Evolutionary conservation across 345 rosid species (phyloP).

Genomic region (Rhizophora mangle): DNA sequence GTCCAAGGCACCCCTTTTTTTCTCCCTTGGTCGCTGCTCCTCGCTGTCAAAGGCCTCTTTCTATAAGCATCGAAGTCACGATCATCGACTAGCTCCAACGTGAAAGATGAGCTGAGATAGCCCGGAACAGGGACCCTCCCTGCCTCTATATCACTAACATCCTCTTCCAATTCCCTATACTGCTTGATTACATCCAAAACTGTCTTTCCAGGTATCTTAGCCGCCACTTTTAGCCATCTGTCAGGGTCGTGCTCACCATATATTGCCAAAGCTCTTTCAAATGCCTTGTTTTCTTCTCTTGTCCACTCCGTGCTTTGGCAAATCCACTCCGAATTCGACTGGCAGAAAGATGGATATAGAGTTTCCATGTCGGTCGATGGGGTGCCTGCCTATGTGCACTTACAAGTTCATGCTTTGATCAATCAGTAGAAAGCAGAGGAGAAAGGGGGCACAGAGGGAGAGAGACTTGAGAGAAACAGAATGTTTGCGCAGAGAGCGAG

Average conservation of each 20-base stretch:
- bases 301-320: constrained; percentile 47
- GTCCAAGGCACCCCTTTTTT: constrained; percentile 99
- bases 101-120: constrained; percentile 47
- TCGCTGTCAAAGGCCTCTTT: constrained; percentile 45
- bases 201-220: constrained; percentile 69
- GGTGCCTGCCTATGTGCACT: constrained; percentile 7
- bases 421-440: not conserved
- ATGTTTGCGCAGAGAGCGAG: not conserved
- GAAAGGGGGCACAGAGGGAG: not conserved
- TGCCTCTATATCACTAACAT: constrained; percentile 65
- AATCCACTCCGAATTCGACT: constrained; percentile 31
- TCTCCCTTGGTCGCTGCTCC: constrained; percentile 65
- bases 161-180: constrained; percentile 66
- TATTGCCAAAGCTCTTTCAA: constrained; percentile 75
- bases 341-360: constrained; percentile 40
- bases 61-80: constrained; percentile 42
- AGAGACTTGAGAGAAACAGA: not conserved
- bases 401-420: not conserved
- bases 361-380: constrained; percentile 43
- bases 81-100: constrained; percentile 27
- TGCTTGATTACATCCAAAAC: constrained; percentile 64
- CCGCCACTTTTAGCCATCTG: constrained; percentile 66
- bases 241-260: constrained; percentile 63
- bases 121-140: constrained; percentile 75
- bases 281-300: constrained; percentile 72